Percentiles rank a stretch among this genome's conserved stretches.
Evolutionary conservation across 1,139 yeast species (phyloP).

Genomic region (Suhomyces wounanorum): DNA sequence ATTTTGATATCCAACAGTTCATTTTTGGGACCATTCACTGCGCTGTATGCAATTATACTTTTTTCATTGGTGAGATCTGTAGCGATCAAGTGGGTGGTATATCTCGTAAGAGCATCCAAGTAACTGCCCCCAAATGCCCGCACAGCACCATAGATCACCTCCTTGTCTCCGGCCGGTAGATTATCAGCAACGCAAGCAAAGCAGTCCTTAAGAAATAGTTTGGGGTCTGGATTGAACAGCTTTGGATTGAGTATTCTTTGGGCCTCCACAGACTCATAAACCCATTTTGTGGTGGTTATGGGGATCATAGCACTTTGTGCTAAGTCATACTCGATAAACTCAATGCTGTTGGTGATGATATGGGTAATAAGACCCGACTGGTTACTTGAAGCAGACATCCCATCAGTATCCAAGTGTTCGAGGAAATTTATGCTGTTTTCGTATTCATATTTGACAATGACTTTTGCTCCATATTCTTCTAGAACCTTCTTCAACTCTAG

Average conservation of each 20-base stretch:
- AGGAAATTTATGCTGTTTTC: constrained; percentile 30
- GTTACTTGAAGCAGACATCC: constrained; percentile 54
- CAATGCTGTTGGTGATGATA: constrained; percentile 54
- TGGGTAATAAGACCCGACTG: constrained; percentile 46
- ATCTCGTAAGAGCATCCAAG: constrained; percentile 61
- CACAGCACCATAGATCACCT: constrained; percentile 65
- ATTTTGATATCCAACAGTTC: constrained; percentile 49
- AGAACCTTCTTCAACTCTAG: constrained; percentile 22
- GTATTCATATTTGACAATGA: constrained; percentile 26
- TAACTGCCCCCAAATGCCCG: constrained; percentile 75
- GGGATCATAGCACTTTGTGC: constrained; percentile 64
- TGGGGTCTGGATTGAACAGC: constrained; percentile 69
- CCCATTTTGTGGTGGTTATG: constrained; percentile 68
- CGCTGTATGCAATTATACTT: constrained; percentile 43
- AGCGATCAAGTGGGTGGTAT: constrained; percentile 79
- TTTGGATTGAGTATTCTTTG: constrained; percentile 51
- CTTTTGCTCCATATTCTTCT: constrained; percentile 26
- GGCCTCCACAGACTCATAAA: constrained; percentile 48
- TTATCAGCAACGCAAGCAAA: constrained; percentile 63
- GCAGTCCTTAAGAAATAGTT: constrained; percentile 60
- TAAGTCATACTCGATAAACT: constrained; percentile 56
- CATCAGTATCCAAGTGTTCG: constrained; percentile 14
- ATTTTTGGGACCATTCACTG: constrained; percentile 35
- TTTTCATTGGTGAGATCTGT: constrained; percentile 54
- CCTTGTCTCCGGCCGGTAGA: constrained; percentile 60